These are phyloP conservation scores for Bathelium albidoporum DNA, from an alignment of 495 filamentous ascomycete genomes.

Conservation along the genomic window DNA sequence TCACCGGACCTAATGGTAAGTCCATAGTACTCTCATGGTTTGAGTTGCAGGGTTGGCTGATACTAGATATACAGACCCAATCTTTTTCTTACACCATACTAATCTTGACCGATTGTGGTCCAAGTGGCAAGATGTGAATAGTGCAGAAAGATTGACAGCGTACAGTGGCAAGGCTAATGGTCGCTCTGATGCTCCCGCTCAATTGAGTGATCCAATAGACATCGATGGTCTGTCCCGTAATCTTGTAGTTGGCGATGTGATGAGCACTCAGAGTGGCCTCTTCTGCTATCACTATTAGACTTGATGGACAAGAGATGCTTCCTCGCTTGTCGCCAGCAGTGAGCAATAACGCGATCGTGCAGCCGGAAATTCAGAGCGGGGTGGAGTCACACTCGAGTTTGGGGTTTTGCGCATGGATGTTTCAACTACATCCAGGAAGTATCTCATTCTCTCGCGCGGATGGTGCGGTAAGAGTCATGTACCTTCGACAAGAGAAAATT, in stretches of 20 bases:
- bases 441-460: too few species aligned
- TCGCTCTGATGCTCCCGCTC: conserved; percentile 37
- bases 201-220: conserved; percentile 37
- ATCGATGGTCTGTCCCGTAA: conserved; percentile 8
- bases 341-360: too few species aligned
- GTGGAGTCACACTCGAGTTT: too few species aligned
- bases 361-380: too few species aligned
- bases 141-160: conserved; percentile 30
- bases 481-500: too few species aligned
- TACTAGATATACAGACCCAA: conserved; percentile 39
- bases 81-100: conserved; percentile 59
- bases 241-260: conserved; percentile 27
- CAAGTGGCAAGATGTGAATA: conserved; percentile 56
- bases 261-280: conserved; percentile 41
- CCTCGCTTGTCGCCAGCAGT: too few species aligned
- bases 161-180: conserved; percentile 45
- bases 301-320: too few species aligned
- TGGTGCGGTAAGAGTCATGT: too few species aligned
- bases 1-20: neutral
- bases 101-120: conserved; percentile 59
- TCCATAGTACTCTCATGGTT: neutral
- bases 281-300: conserved; percentile 48
- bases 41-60: neutral
- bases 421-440: too few species aligned
- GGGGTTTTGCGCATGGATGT: too few species aligned